phyloP scores from a whole-genome alignment of 2,329 filamentous ascomycete species.

The Rutstroemia sp. region DNA sequence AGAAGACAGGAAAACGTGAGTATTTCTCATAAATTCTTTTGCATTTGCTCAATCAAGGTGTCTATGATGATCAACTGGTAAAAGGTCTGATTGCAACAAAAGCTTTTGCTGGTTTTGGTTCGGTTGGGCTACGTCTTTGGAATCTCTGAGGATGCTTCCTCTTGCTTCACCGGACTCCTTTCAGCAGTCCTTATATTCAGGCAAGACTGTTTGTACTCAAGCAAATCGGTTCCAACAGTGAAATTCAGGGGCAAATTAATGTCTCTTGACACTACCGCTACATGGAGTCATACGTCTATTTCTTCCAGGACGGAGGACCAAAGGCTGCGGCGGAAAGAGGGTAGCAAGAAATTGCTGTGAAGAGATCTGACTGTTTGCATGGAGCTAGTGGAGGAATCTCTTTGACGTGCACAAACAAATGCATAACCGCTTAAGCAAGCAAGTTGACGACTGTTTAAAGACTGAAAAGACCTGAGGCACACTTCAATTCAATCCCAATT shows the following conservation, averaged over 20 bases:
- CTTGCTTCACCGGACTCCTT: conserved; percentile 7
- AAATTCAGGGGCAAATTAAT: conserved; percentile 24
- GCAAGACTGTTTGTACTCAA: conserved; percentile 27
- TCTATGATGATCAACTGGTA: conserved; percentile 53
- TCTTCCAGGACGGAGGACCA: conserved; percentile 43
- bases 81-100: conserved; percentile 53
- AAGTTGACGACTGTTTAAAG: conserved; percentile 37
- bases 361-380: not conserved
- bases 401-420: conserved; percentile 11
- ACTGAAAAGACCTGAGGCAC: conserved; percentile 74
- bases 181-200: conserved; percentile 25
- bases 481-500: not conserved
- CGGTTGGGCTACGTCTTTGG: conserved; percentile 11
- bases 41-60: conserved; percentile 5
- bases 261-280: conserved; percentile 35
- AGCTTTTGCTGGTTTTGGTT: conserved; percentile 39
- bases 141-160: conserved; percentile 22
- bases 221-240: conserved; percentile 23
- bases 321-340: conserved; percentile 50
- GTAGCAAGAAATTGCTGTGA: not conserved
- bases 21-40: conserved; percentile 1
- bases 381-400: conserved; percentile 15
- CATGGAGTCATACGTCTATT: conserved; percentile 45
- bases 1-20: conserved; percentile 6
- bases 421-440: conserved; percentile 29